phyloP scores from a whole-genome alignment of 768 basidiomycete genomes.

The Cubamyces sp. region DNA sequence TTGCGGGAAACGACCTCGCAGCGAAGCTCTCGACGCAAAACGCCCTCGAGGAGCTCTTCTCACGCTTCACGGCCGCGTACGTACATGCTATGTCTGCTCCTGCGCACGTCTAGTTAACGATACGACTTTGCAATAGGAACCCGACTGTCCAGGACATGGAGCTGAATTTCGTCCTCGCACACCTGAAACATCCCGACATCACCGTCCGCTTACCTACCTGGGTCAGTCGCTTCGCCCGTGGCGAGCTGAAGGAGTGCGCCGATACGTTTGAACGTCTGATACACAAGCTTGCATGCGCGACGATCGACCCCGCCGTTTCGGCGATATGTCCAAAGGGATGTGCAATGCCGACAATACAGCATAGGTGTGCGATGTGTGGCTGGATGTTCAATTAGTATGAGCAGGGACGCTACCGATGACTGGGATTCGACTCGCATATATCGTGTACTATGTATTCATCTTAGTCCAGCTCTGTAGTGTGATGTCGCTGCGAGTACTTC shows the following conservation, averaged over 20 bases:
- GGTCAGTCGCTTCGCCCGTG: conserved; percentile 10
- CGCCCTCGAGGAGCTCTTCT: conserved; percentile 30
- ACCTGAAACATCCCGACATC: conserved; percentile 6
- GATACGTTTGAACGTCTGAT: conserved; percentile 1
- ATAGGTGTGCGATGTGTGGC: neutral
- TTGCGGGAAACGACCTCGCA: conserved; percentile 24
- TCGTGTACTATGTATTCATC: no score
- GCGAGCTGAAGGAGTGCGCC: conserved; percentile 10
- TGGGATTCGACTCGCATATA: no score
- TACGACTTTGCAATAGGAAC: neutral
- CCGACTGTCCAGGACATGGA: conserved; percentile 17
- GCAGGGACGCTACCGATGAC: no score
- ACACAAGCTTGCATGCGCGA: neutral
- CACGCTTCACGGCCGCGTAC: conserved; percentile 22
- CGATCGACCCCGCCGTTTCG: neutral
- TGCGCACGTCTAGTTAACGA: neutral
- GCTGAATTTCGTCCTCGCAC: conserved; percentile 7
- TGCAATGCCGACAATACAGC: neutral
- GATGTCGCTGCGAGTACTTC: no score
- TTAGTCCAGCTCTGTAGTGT: no score
- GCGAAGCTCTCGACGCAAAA: conserved; percentile 26
- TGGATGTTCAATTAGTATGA: neutral
- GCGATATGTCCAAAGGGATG: neutral
- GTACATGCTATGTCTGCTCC: neutral
- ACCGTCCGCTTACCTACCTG: conserved; percentile 7